These are phyloP conservation scores for Westerdykella ornata DNA, from an alignment of 2,329 filamentous ascomycete genomes.

Conservation along the genomic window DNA sequence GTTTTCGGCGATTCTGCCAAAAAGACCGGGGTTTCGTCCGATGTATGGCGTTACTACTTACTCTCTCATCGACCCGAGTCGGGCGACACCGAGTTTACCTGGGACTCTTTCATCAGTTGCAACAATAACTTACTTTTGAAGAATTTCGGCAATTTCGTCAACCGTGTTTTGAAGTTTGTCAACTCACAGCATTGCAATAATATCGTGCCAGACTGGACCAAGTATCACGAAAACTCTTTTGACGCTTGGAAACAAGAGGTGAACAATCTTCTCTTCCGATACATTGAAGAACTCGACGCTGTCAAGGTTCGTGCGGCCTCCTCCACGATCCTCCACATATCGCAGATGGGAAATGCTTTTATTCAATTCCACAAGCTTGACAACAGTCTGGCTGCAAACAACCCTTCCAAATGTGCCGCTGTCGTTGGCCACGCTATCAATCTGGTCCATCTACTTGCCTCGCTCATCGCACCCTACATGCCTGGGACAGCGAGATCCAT, in stretches of 20 bases:
- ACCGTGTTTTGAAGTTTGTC: conserved; percentile 59
- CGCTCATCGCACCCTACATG: conserved; percentile 76
- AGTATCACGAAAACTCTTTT: conserved; percentile 44
- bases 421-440: conserved; percentile 73
- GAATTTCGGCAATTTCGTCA: conserved; percentile 58
- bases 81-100: conserved; percentile 83
- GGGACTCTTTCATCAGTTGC: conserved; percentile 70
- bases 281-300: conserved; percentile 61
- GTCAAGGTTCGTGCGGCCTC: conserved; percentile 65
- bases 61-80: conserved; percentile 79
- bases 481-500: conserved; percentile 55
- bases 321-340: conserved; percentile 60
- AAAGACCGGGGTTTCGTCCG: conserved; percentile 76
- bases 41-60: conserved; percentile 93
- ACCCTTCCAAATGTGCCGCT: conserved; percentile 55
- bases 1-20: conserved; percentile 88
- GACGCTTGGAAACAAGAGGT: conserved; percentile 52
- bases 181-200: conserved; percentile 65
- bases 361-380: conserved; percentile 55
- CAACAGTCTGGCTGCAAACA: conserved; percentile 53
- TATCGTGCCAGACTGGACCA: conserved; percentile 59
- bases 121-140: conserved; percentile 88
- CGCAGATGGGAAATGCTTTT: conserved; percentile 52
- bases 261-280: conserved; percentile 60
- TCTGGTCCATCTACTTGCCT: conserved; percentile 73